Evolutionary conservation across 331 rosid genomes (phyloP).

Genomic region (Spiraea crenata): DNA sequence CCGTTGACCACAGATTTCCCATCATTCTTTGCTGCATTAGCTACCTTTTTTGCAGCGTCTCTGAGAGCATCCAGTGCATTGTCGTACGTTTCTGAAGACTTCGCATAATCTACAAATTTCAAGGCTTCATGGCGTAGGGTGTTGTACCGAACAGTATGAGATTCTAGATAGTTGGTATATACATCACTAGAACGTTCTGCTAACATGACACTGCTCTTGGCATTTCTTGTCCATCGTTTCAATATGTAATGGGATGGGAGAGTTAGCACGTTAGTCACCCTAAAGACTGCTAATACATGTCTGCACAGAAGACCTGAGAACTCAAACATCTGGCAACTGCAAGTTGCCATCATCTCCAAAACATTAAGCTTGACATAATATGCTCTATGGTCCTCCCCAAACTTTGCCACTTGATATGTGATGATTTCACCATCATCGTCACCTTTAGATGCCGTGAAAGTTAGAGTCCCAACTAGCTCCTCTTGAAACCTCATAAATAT

Average conservation of each 20-base stretch:
- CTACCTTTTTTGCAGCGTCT: constrained; percentile 69
- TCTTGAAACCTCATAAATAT: constrained; percentile 89
- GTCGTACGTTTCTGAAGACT: constrained; percentile 63
- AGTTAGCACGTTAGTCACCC: constrained; percentile 96
- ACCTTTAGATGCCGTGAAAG: constrained; percentile 84
- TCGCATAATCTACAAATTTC: constrained; percentile 84
- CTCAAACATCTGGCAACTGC: constrained; percentile 99
- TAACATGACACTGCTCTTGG: constrained; percentile 83
- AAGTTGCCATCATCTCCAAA: constrained; percentile 84
- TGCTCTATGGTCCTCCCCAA: constrained; percentile 89
- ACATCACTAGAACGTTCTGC: constrained; percentile 74
- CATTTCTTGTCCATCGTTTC: constrained; percentile 99
- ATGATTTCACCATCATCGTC: constrained; percentile 84
- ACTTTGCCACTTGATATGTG: constrained; percentile 90
- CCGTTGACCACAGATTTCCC: constrained; percentile 62
- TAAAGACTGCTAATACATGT: constrained; percentile 92
- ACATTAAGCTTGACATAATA: constrained; percentile 83
- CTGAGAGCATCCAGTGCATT: constrained; percentile 66
- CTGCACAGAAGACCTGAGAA: constrained; percentile 99
- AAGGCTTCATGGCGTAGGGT: constrained; percentile 85
- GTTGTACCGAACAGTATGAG: constrained; percentile 91
- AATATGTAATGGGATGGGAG: constrained; percentile 90
- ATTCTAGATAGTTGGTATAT: constrained; percentile 84
- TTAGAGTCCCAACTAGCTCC: constrained; percentile 93
- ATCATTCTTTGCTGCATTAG: constrained; percentile 51